Evolutionary conservation across 2,329 filamentous ascomycete genomes (phyloP).

Genomic region (Amauroascus niger): DNA sequence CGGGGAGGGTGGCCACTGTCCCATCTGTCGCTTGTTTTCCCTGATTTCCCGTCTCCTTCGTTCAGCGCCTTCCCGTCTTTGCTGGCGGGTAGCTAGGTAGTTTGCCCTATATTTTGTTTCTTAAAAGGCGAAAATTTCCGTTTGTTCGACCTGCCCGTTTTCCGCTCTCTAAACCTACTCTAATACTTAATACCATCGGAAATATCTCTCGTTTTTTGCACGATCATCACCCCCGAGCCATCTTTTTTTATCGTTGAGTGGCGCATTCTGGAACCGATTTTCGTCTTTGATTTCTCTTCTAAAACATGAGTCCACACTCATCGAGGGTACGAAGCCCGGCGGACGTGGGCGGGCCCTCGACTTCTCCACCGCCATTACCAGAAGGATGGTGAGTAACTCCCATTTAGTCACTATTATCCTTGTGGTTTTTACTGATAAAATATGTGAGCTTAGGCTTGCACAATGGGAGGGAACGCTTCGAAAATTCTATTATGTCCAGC

Average conservation of each 20-base stretch:
- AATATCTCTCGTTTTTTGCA: neutral
- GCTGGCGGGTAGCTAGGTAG: neutral
- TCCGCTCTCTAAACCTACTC: neutral
- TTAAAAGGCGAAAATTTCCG: neutral
- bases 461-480: conserved; percentile 33
- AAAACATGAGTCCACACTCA: conserved; percentile 15
- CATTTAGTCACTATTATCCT: conserved; percentile 6
- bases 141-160: neutral
- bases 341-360: conserved; percentile 32
- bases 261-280: neutral
- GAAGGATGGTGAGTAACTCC: conserved; percentile 32
- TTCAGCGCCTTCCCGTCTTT: neutral
- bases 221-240: neutral
- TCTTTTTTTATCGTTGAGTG: neutral
- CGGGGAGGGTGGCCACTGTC: conserved; percentile 7
- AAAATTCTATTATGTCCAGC: conserved; percentile 35
- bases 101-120: neutral
- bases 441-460: conserved; percentile 25
- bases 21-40: neutral
- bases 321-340: conserved; percentile 23
- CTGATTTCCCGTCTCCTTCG: conserved; percentile 1
- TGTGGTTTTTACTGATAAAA: neutral
- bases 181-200: neutral
- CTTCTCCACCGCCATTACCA: conserved; percentile 30
- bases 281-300: neutral